Conservation (phyloP, 805 yeast species). For the Cyberlindnera petersonii region DNA sequence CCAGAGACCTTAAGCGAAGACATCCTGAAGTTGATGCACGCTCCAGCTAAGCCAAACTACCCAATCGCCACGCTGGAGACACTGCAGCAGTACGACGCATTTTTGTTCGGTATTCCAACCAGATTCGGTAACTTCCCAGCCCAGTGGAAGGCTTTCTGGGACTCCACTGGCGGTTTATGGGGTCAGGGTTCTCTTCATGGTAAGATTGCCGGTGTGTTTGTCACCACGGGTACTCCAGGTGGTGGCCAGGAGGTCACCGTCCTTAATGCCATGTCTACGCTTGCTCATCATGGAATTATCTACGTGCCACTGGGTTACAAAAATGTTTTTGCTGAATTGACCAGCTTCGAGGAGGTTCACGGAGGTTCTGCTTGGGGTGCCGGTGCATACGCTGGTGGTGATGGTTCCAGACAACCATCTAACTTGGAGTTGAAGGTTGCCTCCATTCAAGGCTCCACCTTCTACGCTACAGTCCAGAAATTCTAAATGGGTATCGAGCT, state of each 20-base stretch:
- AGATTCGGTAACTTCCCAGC: conserved; percentile 74
- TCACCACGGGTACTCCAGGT: conserved; percentile 67
- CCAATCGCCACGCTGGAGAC: conserved; percentile 58
- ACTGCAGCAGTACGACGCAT: conserved; percentile 63
- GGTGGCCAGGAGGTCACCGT: conserved; percentile 80
- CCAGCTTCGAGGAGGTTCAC: conserved; percentile 62
- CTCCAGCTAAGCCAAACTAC: conserved; percentile 53
- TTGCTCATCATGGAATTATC: conserved; percentile 74
- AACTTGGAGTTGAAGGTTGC: conserved; percentile 64
- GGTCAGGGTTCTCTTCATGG: conserved; percentile 64
- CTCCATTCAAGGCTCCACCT: conserved; percentile 60
- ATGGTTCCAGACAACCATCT: conserved; percentile 69
- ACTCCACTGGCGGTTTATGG: conserved; percentile 74
- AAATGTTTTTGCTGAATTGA: conserved; percentile 48
- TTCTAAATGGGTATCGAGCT: conserved; percentile 18
- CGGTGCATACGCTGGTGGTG: conserved; percentile 70
- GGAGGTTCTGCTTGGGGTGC: conserved; percentile 91
- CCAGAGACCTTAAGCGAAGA: conserved; percentile 71
- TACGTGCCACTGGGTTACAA: conserved; percentile 76
- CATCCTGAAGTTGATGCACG: conserved; percentile 58
- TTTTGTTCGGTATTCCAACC: conserved; percentile 76
- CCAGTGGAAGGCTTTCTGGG: conserved; percentile 76
- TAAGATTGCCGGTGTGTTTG: conserved; percentile 70
- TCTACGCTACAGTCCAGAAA: conserved; percentile 44
- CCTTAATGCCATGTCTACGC: conserved; percentile 51